These are phyloP conservation scores for Amauroascus verrucosus DNA, from an alignment of 2,329 filamentous ascomycete species.

Conservation along the genomic window DNA sequence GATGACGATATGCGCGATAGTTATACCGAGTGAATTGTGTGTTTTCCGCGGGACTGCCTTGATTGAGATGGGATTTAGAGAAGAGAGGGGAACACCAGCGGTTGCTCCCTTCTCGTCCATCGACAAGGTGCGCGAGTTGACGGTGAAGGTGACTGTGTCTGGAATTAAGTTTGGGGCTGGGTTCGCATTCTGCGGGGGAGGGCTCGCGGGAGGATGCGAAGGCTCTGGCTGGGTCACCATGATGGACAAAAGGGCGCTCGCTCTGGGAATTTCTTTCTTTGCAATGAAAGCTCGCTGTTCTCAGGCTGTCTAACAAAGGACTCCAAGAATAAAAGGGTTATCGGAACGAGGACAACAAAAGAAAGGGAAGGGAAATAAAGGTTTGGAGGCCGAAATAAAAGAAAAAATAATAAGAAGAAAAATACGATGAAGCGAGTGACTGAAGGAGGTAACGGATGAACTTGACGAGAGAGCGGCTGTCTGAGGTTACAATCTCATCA, in stretches of 20 bases:
- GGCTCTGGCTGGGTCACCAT: background rate
- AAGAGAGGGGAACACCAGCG: background rate
- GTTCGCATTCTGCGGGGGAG: background rate
- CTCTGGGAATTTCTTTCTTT: too few species aligned
- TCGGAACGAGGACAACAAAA: background rate
- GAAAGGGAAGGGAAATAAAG: too few species aligned
- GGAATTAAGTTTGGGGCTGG: background rate
- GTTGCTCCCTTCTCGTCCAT: background rate
- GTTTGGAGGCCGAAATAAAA: too few species aligned
- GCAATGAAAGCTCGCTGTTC: too few species aligned
- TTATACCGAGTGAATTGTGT: background rate
- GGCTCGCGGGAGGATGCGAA: background rate
- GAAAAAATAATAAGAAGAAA: too few species aligned
- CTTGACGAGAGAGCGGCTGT: too few species aligned
- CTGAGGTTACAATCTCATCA: too few species aligned
- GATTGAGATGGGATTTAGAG: background rate
- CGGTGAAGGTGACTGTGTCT: constrained; percentile 4
- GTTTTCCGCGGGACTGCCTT: background rate
- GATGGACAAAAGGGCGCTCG: too few species aligned
- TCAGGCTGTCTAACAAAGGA: too few species aligned
- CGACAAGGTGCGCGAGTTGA: constrained; percentile 7
- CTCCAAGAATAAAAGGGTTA: too few species aligned
- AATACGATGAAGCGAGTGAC: background rate
- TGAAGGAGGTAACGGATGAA: background rate
- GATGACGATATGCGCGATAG: constrained; percentile 1